Base-by-base conservation (phyloP, 1,284 basidiomycete genomes). In the Agaricales sp. region DNA sequence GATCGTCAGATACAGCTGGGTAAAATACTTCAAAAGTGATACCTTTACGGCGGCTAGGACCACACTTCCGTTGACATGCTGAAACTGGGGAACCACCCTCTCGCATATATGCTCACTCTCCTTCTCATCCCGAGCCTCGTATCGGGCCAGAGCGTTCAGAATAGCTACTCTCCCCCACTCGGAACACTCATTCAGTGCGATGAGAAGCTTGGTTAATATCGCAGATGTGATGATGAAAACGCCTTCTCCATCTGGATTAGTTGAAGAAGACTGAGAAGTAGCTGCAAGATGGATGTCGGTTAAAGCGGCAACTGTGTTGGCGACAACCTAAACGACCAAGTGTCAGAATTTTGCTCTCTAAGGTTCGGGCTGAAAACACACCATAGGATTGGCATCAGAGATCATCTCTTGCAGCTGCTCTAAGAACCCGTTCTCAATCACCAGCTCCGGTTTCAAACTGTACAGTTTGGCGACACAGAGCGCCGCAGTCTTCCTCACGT, bases 61-160 rank as follows among this genome's bases (percentile, higher is more conserved):
- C 13, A 99, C 95, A 52, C 85, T 86, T 6, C 91, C 93, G 57
- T 99, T 99, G 19, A 84, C 89, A 59, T 99, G 96, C 66, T 99
- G 95, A 67, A 99, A 96, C 61, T 99, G 95, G 1, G 96, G 95
- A 53, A 98, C 88, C 39, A 98, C 94, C 37, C 96, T 83, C 66
- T 99, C 95, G 65, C 95, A 98, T 52, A 99, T 98, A 65, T 98
- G 94, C 63, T 99, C 96, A 60, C 88, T 89, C 69, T 99, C 96
- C 66, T 92, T 89, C 52, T 88, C 87, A 59, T 96, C 94, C 22
- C 74, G 70, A 0, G 92, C 79, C 46, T 74, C 75, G 66, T 97
- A 99, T 46, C 90, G 79, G 6, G 90, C 77, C 39, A 99, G 70
- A 0, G 91, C 90, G 52, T 87, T 87, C 49, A 99, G 69, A 46